These are phyloP conservation scores for Xerocomus nothofagi DNA, from an alignment of 1,284 basidiomycete genomes.

Conservation along the genomic window DNA sequence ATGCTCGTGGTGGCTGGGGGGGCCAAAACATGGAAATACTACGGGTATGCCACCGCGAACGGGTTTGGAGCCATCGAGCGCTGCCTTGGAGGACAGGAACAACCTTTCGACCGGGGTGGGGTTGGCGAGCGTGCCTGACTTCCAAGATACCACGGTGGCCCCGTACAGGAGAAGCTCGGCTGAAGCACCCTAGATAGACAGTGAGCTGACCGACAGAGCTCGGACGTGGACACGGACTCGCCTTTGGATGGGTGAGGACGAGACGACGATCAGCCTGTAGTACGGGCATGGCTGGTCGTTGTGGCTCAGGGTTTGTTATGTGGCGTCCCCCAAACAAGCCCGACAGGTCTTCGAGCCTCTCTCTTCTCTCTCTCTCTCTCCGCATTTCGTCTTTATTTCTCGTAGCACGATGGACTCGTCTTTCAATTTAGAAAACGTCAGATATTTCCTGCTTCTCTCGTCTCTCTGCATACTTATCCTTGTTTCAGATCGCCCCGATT, in stretches of 20 bases:
- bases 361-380: background rate
- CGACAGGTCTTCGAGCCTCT: no score
- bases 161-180: slow-evolving; percentile 77
- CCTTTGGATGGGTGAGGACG: slow-evolving; percentile 55
- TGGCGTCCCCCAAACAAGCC: slow-evolving; percentile 20
- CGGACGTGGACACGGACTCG: slow-evolving; percentile 18
- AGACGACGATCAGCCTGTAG: slow-evolving; percentile 41
- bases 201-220: background rate
- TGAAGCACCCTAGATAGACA: slow-evolving; percentile 61
- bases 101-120: slow-evolving; percentile 59
- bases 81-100: slow-evolving; percentile 76
- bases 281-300: slow-evolving; percentile 47
- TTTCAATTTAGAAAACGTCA: slow-evolving; percentile 57
- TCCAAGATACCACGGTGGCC: slow-evolving; percentile 82
- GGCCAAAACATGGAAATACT: slow-evolving; percentile 85
- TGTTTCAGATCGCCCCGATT: slow-evolving; percentile 75
- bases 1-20: slow-evolving; percentile 73
- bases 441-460: slow-evolving; percentile 31
- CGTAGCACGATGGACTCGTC: slow-evolving; percentile 57
- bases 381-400: background rate
- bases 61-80: slow-evolving; percentile 70
- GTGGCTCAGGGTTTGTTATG: slow-evolving; percentile 23
- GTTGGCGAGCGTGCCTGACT: slow-evolving; percentile 44
- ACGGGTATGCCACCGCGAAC: slow-evolving; percentile 85
- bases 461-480: slow-evolving; percentile 21